Evolutionary conservation across 768 basidiomycete species (phyloP), one percentile per base, ranked within the genome.

Genomic region (Serendipita sp.): DNA sequence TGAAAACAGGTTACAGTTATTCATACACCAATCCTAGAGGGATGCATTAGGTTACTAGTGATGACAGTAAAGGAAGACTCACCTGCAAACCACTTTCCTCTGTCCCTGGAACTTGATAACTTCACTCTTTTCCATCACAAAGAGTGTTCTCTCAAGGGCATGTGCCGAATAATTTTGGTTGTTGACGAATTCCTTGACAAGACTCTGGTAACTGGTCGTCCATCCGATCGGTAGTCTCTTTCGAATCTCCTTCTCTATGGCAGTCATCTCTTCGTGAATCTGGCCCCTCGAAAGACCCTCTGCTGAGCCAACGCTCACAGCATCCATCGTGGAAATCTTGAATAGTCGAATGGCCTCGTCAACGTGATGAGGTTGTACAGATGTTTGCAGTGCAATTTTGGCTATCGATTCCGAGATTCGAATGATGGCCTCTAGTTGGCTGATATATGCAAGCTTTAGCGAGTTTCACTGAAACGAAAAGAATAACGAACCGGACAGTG

Each of bases 261-360:
- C 80, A 34, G 79, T 76, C 80, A 97, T 92, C 75, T 98, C 95
- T 63, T 93, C 93, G 72, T 94, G 93, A 44, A 98, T 76, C 69
- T 93, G 92, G 2, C 87, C 86, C 46, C 94, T 83, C 13, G 91
- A 89, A 65, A 98, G 77, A 0, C 96, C 96, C 69, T 98, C 96
- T 16, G 87, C 85, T 36, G 90, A 87, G 11, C 96, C 94, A 0
- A 93, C 92, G 11, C 89, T 87, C 31, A 98, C 94, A 29, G 96
- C 96, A 72, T 98, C 93, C 95, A 99, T 98, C 2, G 96, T 98
- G 6, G 94, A 97, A 76, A 86, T 94, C 71, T 95, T 98, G 85
- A 99, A 99, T 45, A 99, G 75, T 8, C 96, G 87, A 69, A 98
- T 97, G 3, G 96, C 90, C 74, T 99, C 96, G 73, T 97, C 94